phyloP scores from a whole-genome alignment of 2,329 filamentous ascomycete genomes.

The Raffaelea ambrosiae region DNA sequence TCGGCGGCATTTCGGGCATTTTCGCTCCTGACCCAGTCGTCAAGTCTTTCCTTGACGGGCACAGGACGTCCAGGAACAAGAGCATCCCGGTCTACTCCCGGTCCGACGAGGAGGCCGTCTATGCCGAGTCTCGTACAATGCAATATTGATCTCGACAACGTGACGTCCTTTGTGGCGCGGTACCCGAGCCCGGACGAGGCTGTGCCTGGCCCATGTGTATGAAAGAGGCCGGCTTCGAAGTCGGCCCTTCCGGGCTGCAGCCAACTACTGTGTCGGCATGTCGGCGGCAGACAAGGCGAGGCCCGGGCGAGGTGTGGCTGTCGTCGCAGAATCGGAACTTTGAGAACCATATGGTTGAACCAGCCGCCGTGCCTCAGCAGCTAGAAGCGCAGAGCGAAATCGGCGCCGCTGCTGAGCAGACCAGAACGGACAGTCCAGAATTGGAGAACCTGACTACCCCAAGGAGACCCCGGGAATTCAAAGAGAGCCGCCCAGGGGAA shows the following conservation, averaged over 20 bases:
- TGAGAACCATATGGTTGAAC: no score
- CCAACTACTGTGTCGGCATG: slow-evolving; percentile 36
- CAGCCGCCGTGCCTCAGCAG: no score
- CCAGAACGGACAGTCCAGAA: no score
- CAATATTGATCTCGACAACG: slow-evolving; percentile 25
- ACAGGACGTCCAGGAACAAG: slow-evolving; percentile 24
- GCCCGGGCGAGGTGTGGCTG: slow-evolving; percentile 32
- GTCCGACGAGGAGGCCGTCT: slow-evolving; percentile 26
- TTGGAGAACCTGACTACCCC: no score
- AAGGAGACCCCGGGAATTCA: no score
- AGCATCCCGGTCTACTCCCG: slow-evolving; percentile 26
- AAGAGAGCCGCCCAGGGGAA: no score
- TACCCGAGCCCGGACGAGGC: not conserved
- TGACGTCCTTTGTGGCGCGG: not conserved
- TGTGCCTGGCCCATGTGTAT: slow-evolving; percentile 26
- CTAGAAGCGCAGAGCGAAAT: no score
- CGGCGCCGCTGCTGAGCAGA: no score
- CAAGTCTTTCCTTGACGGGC: slow-evolving; percentile 22
- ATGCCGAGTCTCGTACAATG: slow-evolving; percentile 26
- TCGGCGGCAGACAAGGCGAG: slow-evolving; percentile 29
- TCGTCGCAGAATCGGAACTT: slow-evolving; percentile 38
- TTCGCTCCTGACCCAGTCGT: slow-evolving; percentile 31
- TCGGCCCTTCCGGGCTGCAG: slow-evolving; percentile 33
- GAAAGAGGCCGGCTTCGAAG: slow-evolving; percentile 30
- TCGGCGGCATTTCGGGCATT: slow-evolving; percentile 33